Evolutionary conservation across 176 grass and related monocot genomes (phyloP).

Genomic region (Lolium multiflorum): DNA sequence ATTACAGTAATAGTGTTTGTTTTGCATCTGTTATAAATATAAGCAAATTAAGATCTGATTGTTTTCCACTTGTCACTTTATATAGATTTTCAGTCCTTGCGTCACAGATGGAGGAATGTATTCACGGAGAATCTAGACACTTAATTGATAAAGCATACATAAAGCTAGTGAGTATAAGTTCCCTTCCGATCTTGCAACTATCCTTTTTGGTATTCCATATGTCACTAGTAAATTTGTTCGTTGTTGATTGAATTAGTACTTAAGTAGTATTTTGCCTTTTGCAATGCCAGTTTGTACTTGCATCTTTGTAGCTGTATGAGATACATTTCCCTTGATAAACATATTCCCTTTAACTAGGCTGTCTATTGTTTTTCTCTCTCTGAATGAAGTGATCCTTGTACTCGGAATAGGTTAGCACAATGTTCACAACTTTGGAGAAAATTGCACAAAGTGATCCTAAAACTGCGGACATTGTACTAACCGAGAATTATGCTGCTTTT

Average conservation of each 20-base stretch:
- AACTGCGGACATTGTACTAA: constrained; percentile 80
- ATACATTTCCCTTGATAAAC: background rate
- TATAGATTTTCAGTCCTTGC: constrained; percentile 89
- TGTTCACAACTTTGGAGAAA: constrained; percentile 95
- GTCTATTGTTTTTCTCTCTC: no score
- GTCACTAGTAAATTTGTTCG: background rate
- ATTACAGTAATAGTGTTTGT: background rate
- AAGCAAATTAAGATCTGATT: constrained; percentile 28
- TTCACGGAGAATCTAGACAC: constrained; percentile 96
- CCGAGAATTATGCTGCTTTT: constrained; percentile 97
- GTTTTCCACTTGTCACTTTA: constrained; percentile 36
- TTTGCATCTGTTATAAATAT: constrained; percentile 35
- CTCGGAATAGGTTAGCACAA: constrained; percentile 76
- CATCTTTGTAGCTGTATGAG: background rate
- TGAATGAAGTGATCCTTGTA: constrained; percentile 38
- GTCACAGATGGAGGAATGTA: constrained; percentile 94
- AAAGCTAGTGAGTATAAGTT: constrained; percentile 75
- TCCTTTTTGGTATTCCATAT: constrained; percentile 31
- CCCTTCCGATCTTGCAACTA: background rate
- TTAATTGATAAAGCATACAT: constrained; percentile 96
- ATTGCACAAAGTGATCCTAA: constrained; percentile 88
- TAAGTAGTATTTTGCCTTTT: constrained; percentile 38
- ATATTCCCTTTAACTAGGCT: constrained; percentile 17
- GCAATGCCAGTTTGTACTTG: constrained; percentile 24
- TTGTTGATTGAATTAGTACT: constrained; percentile 26